phyloP scores from a whole-genome alignment of 2,329 filamentous ascomycete genomes.

The Sclerotinia trifoliorum region DNA sequence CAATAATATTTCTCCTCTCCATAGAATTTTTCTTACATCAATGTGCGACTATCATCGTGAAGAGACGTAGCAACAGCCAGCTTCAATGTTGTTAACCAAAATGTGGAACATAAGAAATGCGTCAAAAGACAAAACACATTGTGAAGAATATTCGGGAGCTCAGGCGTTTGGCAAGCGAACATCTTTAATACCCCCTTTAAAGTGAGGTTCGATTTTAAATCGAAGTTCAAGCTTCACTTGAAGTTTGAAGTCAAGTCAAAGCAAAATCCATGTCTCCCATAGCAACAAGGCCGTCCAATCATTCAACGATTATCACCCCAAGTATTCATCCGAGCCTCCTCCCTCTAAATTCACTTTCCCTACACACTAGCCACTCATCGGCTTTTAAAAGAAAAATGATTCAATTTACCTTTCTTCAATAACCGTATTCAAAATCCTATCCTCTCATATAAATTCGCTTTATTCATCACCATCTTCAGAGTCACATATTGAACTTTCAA shows the following conservation, averaged over 20 bases:
- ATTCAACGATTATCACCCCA: not conserved
- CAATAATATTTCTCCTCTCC: not conserved
- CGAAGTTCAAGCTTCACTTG: no score
- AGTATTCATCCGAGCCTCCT: not conserved
- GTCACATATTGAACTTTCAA: not conserved
- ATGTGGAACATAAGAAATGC: not conserved
- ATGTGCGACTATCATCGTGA: not conserved
- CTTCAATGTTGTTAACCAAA: no score
- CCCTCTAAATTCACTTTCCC: not conserved
- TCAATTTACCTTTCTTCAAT: no score
- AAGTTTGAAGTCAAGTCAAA: not conserved
- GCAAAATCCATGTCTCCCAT: not conserved
- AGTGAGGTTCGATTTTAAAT: not conserved
- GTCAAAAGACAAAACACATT: not conserved
- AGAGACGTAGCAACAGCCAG: fast-evolving
- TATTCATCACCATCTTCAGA: no score
- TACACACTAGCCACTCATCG: not conserved
- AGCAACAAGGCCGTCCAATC: not conserved
- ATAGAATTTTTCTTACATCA: not conserved
- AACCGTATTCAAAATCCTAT: not conserved
- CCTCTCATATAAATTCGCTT: not conserved
- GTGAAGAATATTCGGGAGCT: fast-evolving
- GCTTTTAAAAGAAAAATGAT: fast-evolving
- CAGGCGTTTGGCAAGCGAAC: not conserved
- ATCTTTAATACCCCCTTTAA: not conserved